Conservation (phyloP, 768 basidiomycete genomes). For the Lentinula raphanica region DNA sequence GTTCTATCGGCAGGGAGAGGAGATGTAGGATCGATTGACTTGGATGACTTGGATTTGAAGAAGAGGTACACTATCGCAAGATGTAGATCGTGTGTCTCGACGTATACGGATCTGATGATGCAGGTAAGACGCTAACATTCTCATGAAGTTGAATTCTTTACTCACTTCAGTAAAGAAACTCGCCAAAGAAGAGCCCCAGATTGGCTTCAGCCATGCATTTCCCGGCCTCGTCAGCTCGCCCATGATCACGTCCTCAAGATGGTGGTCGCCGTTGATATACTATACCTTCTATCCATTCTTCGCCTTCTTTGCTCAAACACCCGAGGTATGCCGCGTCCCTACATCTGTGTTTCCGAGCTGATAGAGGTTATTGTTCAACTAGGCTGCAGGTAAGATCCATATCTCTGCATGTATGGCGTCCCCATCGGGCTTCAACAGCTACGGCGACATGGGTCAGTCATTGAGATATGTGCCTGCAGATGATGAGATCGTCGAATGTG, state of each 20-base stretch:
- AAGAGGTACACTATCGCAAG: constrained; percentile 20
- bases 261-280: background rate
- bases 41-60: constrained; percentile 26
- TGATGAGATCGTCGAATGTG: background rate
- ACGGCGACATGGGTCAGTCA: background rate
- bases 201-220: constrained; percentile 31
- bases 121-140: background rate
- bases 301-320: background rate
- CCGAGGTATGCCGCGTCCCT: background rate
- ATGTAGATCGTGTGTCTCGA: constrained; percentile 9
- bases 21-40: constrained; percentile 16
- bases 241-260: background rate
- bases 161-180: constrained; percentile 17
- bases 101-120: constrained; percentile 26
- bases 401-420: background rate
- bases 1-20: constrained; percentile 13
- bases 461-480: background rate
- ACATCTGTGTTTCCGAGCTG: background rate
- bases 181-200: constrained; percentile 22
- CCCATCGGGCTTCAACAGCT: background rate
- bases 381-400: background rate
- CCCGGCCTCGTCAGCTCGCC: constrained; percentile 21
- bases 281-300: background rate
- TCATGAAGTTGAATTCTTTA: background rate
- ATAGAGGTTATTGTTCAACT: background rate